These are phyloP conservation scores for Chaetoceros muelleri DNA, from an alignment of 108 stramenopile species.

Conservation along the genomic window DNA sequence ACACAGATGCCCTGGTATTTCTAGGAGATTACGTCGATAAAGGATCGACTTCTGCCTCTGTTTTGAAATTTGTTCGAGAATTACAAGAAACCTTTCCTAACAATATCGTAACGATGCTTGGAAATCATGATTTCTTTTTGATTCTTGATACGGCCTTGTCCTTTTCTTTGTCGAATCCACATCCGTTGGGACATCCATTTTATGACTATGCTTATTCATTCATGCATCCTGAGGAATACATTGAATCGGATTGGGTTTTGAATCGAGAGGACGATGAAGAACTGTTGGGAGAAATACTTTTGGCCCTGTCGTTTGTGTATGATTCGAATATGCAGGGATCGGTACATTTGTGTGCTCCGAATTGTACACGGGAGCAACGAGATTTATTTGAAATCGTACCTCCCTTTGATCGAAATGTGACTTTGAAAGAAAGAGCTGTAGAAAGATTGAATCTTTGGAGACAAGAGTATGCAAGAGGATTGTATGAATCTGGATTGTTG, in stretches of 20 bases:
- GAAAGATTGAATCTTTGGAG: background rate
- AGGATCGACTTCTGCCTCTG: conserved; percentile 38
- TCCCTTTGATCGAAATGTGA: background rate
- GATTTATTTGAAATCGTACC: background rate
- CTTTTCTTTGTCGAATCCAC: background rate
- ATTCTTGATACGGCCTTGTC: conserved; percentile 18
- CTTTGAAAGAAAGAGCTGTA: background rate
- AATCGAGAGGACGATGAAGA: background rate
- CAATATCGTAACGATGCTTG: conserved; percentile 34
- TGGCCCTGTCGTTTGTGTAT: background rate
- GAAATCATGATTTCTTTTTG: conserved; percentile 55
- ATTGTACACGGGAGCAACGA: background rate
- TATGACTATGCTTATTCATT: background rate
- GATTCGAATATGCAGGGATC: background rate
- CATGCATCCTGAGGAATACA: background rate
- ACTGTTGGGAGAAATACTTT: background rate
- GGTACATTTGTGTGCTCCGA: background rate
- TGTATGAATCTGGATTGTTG: conserved; percentile 5
- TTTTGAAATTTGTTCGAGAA: conserved; percentile 36
- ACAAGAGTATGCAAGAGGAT: conserved; percentile 5
- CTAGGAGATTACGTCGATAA: conserved; percentile 65
- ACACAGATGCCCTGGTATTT: conserved; percentile 23
- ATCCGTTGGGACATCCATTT: background rate
- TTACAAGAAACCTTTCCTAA: conserved; percentile 34
- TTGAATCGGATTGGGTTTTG: background rate